A percentile compares a stretch with the other conserved stretches of the same genome.
Conservation (phyloP, 306 rosid species). For the Cucurbita maxima region DNA sequence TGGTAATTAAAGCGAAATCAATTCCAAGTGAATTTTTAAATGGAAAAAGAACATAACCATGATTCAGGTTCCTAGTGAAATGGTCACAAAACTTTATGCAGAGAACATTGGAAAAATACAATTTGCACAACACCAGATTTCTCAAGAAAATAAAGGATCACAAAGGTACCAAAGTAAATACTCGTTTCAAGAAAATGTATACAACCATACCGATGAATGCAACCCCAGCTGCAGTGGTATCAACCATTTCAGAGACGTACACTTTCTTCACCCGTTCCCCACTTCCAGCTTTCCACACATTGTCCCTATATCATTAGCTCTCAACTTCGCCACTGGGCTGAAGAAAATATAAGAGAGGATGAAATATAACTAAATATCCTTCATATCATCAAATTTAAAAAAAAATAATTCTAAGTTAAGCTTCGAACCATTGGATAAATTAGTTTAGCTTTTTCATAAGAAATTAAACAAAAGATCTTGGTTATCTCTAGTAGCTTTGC, state of each 20-base stretch:
- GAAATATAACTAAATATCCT: background rate
- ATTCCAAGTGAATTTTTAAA: too few species aligned
- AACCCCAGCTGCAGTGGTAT: conserved; percentile 92
- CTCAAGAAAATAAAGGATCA: background rate
- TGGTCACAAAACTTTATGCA: background rate
- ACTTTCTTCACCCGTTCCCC: conserved; percentile 76
- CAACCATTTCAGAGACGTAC: conserved; percentile 54
- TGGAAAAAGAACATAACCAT: too few species aligned
- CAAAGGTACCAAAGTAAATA: conserved; percentile 5
- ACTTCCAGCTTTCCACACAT: conserved; percentile 44
- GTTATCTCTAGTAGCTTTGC: background rate
- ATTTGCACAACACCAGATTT: background rate
- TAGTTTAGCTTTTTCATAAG: background rate
- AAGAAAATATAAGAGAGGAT: conserved; percentile 3
- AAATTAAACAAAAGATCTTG: background rate
- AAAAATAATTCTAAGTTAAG: background rate
- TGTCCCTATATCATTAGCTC: conserved; percentile 56
- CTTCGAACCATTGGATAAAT: background rate
- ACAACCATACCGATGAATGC: conserved; percentile 85
- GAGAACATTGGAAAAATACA: background rate
- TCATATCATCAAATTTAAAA: background rate
- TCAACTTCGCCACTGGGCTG: conserved; percentile 69
- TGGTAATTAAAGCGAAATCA: too few species aligned
- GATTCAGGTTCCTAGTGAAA: too few species aligned
- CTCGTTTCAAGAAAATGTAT: conserved; percentile 33